Conservation (phyloP, 2,329 filamentous ascomycete species). For the Albophoma yamanashiensis region DNA sequence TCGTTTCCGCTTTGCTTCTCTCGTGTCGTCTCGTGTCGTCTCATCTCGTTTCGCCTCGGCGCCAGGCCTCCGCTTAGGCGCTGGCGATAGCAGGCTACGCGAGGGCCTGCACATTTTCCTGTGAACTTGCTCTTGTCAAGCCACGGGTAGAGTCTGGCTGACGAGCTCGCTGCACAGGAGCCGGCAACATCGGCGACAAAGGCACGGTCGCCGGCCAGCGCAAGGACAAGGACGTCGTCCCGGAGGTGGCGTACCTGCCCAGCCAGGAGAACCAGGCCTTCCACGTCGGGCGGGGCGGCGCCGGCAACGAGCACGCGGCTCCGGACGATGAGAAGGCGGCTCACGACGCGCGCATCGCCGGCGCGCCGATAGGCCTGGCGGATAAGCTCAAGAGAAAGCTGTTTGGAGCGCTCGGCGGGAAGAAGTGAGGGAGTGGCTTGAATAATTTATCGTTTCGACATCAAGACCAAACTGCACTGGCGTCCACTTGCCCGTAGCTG, state of each 20-base stretch:
- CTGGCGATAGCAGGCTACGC: not conserved
- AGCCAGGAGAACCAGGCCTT: conserved; percentile 37
- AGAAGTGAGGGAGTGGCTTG: conserved; percentile 23
- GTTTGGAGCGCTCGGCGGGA: conserved; percentile 28
- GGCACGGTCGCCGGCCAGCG: conserved; percentile 27
- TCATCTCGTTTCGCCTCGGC: too few species aligned
- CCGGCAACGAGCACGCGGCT: conserved; percentile 41
- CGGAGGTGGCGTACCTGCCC: conserved; percentile 38
- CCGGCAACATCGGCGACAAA: conserved; percentile 46
- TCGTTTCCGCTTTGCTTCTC: not conserved
- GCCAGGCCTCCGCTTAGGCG: not conserved
- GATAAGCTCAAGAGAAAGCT: conserved; percentile 49
- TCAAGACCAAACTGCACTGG: too few species aligned
- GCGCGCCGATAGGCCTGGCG: conserved; percentile 32
- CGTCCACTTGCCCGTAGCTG: too few species aligned
- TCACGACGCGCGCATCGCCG: conserved; percentile 15
- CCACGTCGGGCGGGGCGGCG: conserved; percentile 50
- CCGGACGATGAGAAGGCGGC: conserved; percentile 17
- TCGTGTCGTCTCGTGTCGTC: too few species aligned
- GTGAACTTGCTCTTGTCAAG: not conserved
- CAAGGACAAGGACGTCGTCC: conserved; percentile 40
- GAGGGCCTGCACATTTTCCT: not conserved
- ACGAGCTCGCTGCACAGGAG: conserved; percentile 25
- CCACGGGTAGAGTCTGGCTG: not conserved
- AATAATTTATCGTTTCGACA: too few species aligned